phyloP scores from a whole-genome alignment of 2,329 filamentous ascomycete genomes.

The Teratosphaeria pseudoeucalypti region DNA sequence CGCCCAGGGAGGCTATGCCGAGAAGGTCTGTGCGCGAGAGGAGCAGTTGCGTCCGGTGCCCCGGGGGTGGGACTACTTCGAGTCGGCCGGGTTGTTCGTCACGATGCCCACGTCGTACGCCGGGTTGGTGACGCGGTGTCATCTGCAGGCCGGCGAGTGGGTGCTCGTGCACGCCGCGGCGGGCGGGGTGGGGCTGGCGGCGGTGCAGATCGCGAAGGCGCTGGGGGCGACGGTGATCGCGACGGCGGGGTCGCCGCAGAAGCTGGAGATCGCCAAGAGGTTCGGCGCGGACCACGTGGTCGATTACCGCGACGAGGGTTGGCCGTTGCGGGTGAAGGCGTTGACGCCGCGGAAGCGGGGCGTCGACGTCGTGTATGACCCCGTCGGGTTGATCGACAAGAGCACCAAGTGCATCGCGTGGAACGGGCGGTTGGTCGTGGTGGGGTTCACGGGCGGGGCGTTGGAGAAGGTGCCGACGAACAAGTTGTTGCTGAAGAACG shows the following conservation, averaged over 20 bases:
- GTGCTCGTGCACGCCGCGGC: constrained; percentile 89
- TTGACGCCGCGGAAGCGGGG: constrained; percentile 62
- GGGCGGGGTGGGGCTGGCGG: constrained; percentile 81
- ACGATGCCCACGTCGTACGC: constrained; percentile 87
- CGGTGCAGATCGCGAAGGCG: constrained; percentile 89
- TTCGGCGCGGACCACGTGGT: constrained; percentile 81
- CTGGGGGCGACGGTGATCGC: constrained; percentile 87
- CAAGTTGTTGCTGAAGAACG: constrained; percentile 86
- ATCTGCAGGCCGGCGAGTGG: constrained; percentile 66
- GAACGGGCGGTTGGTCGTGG: constrained; percentile 79
- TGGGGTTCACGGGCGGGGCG: constrained; percentile 75
- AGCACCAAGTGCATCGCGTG: constrained; percentile 87
- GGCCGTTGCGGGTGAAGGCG: constrained; percentile 61
- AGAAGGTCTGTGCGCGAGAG: constrained; percentile 59
- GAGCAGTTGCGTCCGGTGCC: constrained; percentile 62
- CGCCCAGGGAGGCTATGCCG: constrained; percentile 76
- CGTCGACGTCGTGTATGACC: constrained; percentile 91
- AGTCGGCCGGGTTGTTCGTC: constrained; percentile 82
- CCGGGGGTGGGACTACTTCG: constrained; percentile 67
- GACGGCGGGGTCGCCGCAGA: constrained; percentile 70
- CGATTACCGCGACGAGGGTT: constrained; percentile 58
- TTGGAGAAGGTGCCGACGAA: constrained; percentile 94
- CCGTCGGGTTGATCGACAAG: constrained; percentile 78
- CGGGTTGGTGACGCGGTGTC: constrained; percentile 66
- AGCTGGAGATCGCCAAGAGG: constrained; percentile 64